Evolutionary conservation across 495 filamentous ascomycete species (phyloP).

Genomic region (Neurospora terricola): DNA sequence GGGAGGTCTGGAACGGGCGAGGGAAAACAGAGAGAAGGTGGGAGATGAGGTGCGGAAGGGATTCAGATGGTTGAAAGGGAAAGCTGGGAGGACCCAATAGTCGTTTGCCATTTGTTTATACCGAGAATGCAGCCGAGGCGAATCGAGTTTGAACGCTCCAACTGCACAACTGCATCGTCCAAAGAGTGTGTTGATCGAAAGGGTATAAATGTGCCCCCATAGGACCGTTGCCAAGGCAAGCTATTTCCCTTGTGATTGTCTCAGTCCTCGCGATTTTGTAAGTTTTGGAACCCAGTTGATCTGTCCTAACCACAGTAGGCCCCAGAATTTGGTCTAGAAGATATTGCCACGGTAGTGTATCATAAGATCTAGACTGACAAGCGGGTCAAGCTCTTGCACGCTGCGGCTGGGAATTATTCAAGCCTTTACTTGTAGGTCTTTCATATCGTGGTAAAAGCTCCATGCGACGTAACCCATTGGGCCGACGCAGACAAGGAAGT

Average conservation of each 20-base stretch:
- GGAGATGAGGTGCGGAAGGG: slow-evolving; percentile 12
- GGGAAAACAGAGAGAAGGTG: slow-evolving; percentile 21
- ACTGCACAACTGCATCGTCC: background rate
- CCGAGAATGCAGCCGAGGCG: background rate
- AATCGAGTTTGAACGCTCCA: background rate
- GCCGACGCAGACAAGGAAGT: background rate
- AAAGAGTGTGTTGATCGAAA: background rate
- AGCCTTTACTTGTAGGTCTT: too few relatives aligned
- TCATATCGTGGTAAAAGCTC: slow-evolving; percentile 9
- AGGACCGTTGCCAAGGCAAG: background rate
- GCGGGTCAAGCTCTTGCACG: background rate
- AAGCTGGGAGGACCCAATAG: background rate
- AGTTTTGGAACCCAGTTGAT: background rate
- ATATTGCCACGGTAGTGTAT: background rate
- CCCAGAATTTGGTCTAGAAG: background rate
- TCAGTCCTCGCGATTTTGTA: background rate
- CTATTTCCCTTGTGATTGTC: background rate
- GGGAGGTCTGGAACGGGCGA: slow-evolving; percentile 24
- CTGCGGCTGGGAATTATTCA: background rate
- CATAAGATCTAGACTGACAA: background rate
- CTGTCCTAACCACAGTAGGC: background rate
- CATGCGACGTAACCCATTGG: background rate
- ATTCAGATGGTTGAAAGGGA: slow-evolving; percentile 8
- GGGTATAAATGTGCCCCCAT: background rate
- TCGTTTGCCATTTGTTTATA: background rate